Conservation (phyloP, 768 basidiomycete genomes). For the Coprinellus micaceus region DNA sequence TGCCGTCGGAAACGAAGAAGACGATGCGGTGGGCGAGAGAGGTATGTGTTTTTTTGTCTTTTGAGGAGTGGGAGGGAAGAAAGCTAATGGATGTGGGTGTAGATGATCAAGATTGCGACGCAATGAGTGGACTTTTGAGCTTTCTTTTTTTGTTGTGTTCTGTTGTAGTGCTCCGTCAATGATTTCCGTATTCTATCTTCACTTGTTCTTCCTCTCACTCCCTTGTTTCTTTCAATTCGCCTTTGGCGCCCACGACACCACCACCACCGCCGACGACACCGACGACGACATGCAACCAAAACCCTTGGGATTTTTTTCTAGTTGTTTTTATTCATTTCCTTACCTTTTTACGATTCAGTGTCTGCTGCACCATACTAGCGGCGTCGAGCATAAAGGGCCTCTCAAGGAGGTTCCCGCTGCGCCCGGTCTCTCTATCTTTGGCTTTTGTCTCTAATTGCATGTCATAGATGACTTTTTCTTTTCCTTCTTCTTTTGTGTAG, state of each 20-base stretch:
- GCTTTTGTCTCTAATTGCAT: background rate
- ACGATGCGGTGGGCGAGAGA: slow-evolving; percentile 92
- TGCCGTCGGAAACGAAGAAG: slow-evolving; percentile 77
- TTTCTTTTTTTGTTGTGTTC: slow-evolving; percentile 14
- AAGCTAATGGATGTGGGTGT: slow-evolving; percentile 5
- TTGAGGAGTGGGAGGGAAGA: background rate
- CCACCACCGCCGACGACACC: too few species aligned
- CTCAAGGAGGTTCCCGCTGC: background rate
- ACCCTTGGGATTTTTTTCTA: background rate
- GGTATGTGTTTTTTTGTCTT: slow-evolving; percentile 41
- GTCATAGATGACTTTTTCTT: slow-evolving; percentile 1
- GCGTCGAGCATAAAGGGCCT: background rate
- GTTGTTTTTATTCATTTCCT: background rate
- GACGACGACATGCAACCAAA: slow-evolving; percentile 1
- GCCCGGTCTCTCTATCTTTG: background rate
- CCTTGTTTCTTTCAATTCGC: slow-evolving; percentile 9
- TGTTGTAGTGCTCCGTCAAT: slow-evolving; percentile 17
- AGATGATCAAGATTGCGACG: slow-evolving; percentile 82
- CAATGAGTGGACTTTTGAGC: slow-evolving; percentile 46
- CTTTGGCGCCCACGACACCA: too few species aligned
- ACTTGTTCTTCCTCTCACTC: slow-evolving; percentile 21
- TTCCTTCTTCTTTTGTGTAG: background rate
- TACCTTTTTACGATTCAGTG: background rate
- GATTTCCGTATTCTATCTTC: too few species aligned
- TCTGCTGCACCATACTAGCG: background rate